These are phyloP conservation scores for Borealophlyctis nickersoniae DNA, from an alignment of 192 early-diverging fungal species.

Conservation along the genomic window DNA sequence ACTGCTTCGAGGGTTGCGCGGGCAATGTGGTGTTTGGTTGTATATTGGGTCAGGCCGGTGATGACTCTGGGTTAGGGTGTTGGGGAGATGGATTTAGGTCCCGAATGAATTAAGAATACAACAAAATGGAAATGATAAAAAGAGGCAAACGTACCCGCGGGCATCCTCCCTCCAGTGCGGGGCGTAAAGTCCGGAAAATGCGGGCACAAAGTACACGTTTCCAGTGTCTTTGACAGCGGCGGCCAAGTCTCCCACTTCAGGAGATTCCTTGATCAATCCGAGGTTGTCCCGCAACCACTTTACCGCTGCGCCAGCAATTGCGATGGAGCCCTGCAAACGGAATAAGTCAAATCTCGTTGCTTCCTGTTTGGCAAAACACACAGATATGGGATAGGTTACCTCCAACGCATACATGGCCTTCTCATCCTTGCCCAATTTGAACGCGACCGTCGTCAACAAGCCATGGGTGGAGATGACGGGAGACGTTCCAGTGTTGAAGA, in stretches of 20 bases:
- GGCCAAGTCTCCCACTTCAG: constrained; percentile 73
- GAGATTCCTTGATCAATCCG: constrained; percentile 68
- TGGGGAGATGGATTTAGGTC: not conserved
- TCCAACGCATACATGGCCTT: constrained; percentile 81
- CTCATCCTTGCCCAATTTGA: constrained; percentile 73
- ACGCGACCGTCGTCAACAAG: constrained; percentile 85
- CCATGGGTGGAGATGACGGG: constrained; percentile 78
- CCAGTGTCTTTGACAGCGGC: constrained; percentile 67
- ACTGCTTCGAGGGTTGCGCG: constrained; percentile 87
- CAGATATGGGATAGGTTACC: constrained; percentile 7
- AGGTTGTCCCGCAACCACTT: constrained; percentile 89
- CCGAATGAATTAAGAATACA: not conserved
- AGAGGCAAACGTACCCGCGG: constrained; percentile 44
- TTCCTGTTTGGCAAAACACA: too few species aligned
- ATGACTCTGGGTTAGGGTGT: constrained; percentile 50
- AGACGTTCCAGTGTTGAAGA: constrained; percentile 83
- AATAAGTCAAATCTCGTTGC: not conserved
- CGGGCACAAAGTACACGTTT: constrained; percentile 93
- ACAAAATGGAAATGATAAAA: not conserved
- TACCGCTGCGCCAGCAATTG: constrained; percentile 86
- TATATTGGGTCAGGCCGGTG: constrained; percentile 84
- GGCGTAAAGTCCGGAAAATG: constrained; percentile 89
- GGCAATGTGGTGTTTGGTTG: constrained; percentile 78
- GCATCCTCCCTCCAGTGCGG: constrained; percentile 94
- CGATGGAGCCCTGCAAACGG: constrained; percentile 67